Base-by-base conservation (phyloP, 108 stramenopile genomes). In the Pelagomonas calceolata region DNA sequence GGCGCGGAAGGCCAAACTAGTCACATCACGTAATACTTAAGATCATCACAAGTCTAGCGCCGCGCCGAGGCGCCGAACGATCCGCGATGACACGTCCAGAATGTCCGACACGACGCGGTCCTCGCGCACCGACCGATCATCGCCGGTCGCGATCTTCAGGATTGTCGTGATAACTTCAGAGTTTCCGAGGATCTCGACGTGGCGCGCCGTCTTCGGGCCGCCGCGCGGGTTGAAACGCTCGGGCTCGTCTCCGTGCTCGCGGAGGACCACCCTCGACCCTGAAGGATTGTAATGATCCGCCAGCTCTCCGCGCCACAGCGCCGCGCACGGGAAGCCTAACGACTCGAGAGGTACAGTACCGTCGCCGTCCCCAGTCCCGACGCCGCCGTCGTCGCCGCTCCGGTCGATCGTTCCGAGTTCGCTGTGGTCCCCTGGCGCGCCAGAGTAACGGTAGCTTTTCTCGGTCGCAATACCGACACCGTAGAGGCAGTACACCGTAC, bases 181-280 rank as follows among this genome's bases (percentile, higher is more conserved):
- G 73, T 94, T 91, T 0, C 93, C 93, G 66, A 94, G 72, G 71
- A 94, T 87, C 70, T 94, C 93, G 0, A 94, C 91, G 78, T 94
- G 93, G 29, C 91, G 89, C 15, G 82, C 82, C 35, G 82, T 85
- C 46, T 74, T 51, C 30, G 91, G 89, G 0, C 91, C 93, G 17
- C 83, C 85, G 31, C 92, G 73, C 10, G 32, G 12, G 32, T 33
- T 32, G 15, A 10, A 4, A 10, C 32, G 33, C 75, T 88, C 81
- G 0, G 90, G 90, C 73, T 90, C 89, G 30, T 79, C 75, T 32
- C 60, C 51, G 72, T 90, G 85, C 76, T 93, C 92, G 34, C 89
- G 69, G 3, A 87, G 89, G n/a, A 83, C 75, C 4, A 90, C 85
- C 33, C 79, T 65, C 32, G 76, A 78, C 10, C 76, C 75, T 7